These are phyloP conservation scores for Nemania sp. DNA, from an alignment of 2,329 filamentous ascomycete species.

Conservation along the genomic window DNA sequence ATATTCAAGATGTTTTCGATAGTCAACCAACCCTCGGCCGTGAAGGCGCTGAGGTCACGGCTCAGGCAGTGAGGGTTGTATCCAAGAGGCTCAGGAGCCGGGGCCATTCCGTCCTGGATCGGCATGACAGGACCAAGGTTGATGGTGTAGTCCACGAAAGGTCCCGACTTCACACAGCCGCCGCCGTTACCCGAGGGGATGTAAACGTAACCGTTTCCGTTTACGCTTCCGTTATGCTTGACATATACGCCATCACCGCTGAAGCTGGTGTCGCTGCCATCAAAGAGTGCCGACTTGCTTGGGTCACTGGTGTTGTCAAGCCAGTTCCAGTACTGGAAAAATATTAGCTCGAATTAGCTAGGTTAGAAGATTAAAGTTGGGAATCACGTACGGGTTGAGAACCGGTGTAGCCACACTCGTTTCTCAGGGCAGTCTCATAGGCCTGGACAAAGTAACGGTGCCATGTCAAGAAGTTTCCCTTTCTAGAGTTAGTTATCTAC, in stretches of 20 bases:
- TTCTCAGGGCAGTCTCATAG: conserved; percentile 45
- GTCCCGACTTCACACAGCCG: conserved; percentile 52
- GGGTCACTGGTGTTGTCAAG: conserved; percentile 50
- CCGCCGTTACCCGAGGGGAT: conserved; percentile 56
- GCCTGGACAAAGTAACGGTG: conserved; percentile 47
- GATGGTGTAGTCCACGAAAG: conserved; percentile 41
- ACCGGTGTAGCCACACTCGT: conserved; percentile 48
- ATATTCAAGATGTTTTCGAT: conserved; percentile 32
- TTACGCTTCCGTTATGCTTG: conserved; percentile 30
- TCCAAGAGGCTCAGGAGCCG: conserved; percentile 10
- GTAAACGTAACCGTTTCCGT: conserved; percentile 27
- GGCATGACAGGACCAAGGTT: conserved; percentile 39
- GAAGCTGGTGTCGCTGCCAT: conserved; percentile 55
- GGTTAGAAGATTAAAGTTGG: neutral
- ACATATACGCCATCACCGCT: conserved; percentile 49
- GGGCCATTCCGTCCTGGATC: conserved; percentile 24
- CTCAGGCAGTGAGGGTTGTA: conserved; percentile 34
- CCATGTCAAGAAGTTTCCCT: conserved; percentile 47
- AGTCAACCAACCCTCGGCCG: conserved; percentile 28
- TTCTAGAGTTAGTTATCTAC: neutral
- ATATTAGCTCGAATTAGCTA: neutral
- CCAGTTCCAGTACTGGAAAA: conserved; percentile 53
- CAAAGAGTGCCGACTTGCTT: conserved; percentile 55
- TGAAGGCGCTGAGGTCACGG: conserved; percentile 29
- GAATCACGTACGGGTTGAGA: conserved; percentile 38